Percentiles rank a stretch among this genome's conserved stretches.
These are phyloP conservation scores for Drechslerella dactyloides DNA, from an alignment of 2,329 filamentous ascomycete genomes.

Conservation along the genomic window DNA sequence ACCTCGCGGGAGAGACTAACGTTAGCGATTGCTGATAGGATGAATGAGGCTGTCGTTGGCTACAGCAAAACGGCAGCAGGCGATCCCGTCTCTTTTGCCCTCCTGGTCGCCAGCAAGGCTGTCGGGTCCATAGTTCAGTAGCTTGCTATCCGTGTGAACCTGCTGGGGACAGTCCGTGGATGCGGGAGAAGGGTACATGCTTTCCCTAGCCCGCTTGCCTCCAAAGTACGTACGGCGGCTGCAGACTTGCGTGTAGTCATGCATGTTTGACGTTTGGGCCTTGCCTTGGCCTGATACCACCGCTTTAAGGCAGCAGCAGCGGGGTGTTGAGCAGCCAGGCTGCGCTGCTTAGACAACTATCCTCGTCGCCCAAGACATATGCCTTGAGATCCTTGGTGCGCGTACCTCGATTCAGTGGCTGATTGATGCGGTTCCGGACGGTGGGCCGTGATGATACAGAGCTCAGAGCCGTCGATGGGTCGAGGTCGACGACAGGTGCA, in stretches of 20 bases:
- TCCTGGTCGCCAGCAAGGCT: slow-evolving; percentile 2
- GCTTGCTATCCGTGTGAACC: background rate
- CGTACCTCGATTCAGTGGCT: too few relatives aligned
- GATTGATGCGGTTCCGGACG: too few relatives aligned
- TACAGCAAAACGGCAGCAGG: background rate
- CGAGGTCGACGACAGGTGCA: too few relatives aligned
- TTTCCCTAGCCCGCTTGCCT: background rate
- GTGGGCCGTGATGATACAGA: too few relatives aligned
- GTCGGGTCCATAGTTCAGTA: background rate
- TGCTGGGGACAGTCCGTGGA: background rate
- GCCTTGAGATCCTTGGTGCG: background rate
- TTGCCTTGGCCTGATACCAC: background rate
- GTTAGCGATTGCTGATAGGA: background rate
- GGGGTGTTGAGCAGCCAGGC: background rate
- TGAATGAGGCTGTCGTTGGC: background rate
- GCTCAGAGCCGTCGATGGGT: too few relatives aligned
- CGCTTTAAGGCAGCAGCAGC: background rate
- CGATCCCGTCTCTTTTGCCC: slow-evolving; percentile 1
- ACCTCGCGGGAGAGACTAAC: background rate
- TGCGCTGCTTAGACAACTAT: background rate
- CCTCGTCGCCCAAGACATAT: background rate
- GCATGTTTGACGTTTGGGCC: slow-evolving; percentile 3
- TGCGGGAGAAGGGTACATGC: background rate
- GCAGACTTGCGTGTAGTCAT: background rate
- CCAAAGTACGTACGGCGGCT: background rate